Evolutionary conservation across 768 basidiomycete species (phyloP).

Genomic region (Austroboletus festivus): DNA sequence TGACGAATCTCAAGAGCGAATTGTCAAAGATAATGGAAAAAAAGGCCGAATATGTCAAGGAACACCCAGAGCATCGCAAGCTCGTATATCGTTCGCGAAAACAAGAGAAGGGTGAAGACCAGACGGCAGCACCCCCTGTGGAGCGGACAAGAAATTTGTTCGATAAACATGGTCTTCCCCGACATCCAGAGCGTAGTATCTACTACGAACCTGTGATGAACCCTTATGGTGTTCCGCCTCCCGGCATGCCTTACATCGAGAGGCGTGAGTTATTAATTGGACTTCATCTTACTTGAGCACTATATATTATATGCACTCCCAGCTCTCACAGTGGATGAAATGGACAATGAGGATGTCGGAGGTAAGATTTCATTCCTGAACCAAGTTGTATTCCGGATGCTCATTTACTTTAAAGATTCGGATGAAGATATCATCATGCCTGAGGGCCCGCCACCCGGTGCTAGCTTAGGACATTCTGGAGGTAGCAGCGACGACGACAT

Average conservation of each 20-base stretch:
- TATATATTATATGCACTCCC: slow-evolving; percentile 2
- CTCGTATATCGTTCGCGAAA: slow-evolving; percentile 69
- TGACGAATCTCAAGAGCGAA: slow-evolving; percentile 72
- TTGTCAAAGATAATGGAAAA: slow-evolving; percentile 76
- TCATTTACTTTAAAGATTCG: slow-evolving; percentile 11
- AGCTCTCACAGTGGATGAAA: slow-evolving; percentile 64
- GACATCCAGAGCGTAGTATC: slow-evolving; percentile 87
- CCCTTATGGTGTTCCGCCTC: slow-evolving; percentile 89
- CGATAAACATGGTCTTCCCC: slow-evolving; percentile 79
- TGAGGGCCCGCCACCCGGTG: slow-evolving; percentile 54
- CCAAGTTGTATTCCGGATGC: background rate
- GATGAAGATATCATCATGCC: slow-evolving; percentile 70
- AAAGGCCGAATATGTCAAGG: slow-evolving; percentile 88
- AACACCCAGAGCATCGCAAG: slow-evolving; percentile 89
- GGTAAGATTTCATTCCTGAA: slow-evolving; percentile 26
- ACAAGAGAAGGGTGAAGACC: slow-evolving; percentile 39
- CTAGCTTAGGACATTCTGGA: slow-evolving; percentile 34
- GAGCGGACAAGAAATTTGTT: slow-evolving; percentile 64
- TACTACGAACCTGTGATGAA: slow-evolving; percentile 95
- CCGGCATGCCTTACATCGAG: slow-evolving; percentile 95
- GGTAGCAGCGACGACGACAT: slow-evolving; percentile 79
- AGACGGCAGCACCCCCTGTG: slow-evolving; percentile 38
- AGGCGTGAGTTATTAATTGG: slow-evolving; percentile 54
- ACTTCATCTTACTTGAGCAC: background rate
- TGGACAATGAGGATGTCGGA: slow-evolving; percentile 58